Conservation (phyloP, 2,329 filamentous ascomycete species). For the Fusarium aywerte region DNA sequence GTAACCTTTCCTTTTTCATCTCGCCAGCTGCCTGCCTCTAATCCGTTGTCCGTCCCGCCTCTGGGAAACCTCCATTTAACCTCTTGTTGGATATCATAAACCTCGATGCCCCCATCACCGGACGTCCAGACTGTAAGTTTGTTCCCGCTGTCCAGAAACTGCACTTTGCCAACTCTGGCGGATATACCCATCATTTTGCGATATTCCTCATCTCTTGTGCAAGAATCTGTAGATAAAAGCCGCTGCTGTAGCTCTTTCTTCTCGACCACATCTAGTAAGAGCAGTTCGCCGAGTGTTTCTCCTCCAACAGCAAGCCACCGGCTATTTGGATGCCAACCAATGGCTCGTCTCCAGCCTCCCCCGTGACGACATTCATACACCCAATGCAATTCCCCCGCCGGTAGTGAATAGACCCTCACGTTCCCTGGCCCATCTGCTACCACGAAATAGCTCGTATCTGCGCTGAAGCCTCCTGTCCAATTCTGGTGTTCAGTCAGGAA, state of each 20-base stretch:
- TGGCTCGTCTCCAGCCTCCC: conserved; percentile 6
- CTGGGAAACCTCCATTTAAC: conserved; percentile 27
- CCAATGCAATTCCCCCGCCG: background rate
- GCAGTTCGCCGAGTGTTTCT: conserved; percentile 4
- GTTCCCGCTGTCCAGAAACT: conserved; percentile 18
- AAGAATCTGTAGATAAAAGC: conserved; percentile 3
- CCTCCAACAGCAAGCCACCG: conserved; percentile 19
- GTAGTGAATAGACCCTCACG: background rate
- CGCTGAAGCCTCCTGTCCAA: conserved; percentile 18
- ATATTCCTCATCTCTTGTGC: background rate
- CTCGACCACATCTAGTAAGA: conserved; percentile 1
- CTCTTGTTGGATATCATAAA: conserved; percentile 14
- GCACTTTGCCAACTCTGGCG: background rate
- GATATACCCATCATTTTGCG: background rate
- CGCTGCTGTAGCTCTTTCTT: conserved; percentile 13
- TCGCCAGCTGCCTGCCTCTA: conserved; percentile 12
- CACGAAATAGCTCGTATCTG: conserved; percentile 9
- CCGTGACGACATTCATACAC: background rate
- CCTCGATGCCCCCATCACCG: conserved; percentile 24
- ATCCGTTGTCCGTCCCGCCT: conserved; percentile 22
- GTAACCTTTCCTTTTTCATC: conserved; percentile 22
- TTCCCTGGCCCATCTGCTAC: conserved; percentile 13
- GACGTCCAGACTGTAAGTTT: conserved; percentile 10
- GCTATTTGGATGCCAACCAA: conserved; percentile 22
- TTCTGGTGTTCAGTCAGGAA: conserved; percentile 21